Evolutionary conservation across 495 filamentous ascomycete species (phyloP).

Genomic region (Cairneyella variabilis): DNA sequence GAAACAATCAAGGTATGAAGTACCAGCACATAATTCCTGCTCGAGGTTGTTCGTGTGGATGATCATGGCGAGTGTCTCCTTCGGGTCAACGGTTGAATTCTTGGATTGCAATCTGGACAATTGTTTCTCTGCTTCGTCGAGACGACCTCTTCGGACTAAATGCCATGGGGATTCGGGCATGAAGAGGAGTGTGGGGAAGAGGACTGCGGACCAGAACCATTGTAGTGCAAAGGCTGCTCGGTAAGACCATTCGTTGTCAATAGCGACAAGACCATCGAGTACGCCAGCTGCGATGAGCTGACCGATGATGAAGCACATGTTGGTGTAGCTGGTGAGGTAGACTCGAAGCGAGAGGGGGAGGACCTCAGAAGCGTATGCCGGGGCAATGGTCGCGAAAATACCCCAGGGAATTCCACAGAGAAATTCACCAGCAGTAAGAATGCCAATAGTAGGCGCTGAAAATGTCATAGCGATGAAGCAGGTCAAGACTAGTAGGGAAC

Average conservation of each 20-base stretch:
- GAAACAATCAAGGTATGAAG: slow-evolving; percentile 63
- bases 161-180: slow-evolving; percentile 23
- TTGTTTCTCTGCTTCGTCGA: neutral
- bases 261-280: slow-evolving; percentile 41
- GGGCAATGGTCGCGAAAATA: slow-evolving; percentile 49
- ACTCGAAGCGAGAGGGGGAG: slow-evolving; percentile 8
- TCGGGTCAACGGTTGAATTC: neutral
- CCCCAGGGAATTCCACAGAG: slow-evolving; percentile 75
- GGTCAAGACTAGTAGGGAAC: slow-evolving; percentile 43
- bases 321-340: slow-evolving; percentile 31
- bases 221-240: slow-evolving; percentile 25
- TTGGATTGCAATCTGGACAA: neutral
- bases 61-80: slow-evolving; percentile 36
- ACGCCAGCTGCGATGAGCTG: slow-evolving; percentile 59
- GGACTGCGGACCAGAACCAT: slow-evolving; percentile 37
- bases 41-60: slow-evolving; percentile 60
- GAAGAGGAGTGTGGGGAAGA: slow-evolving; percentile 66
- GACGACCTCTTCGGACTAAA: neutral
- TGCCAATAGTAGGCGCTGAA: slow-evolving; percentile 55
- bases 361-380: slow-evolving; percentile 38
- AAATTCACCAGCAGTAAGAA: slow-evolving; percentile 61
- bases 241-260: slow-evolving; percentile 63
- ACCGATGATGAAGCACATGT: slow-evolving; percentile 64
- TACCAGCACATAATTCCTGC: slow-evolving; percentile 49
- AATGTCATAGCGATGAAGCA: slow-evolving; percentile 53